These are phyloP conservation scores for Eucalyptus microcorys DNA, from an alignment of 345 rosid species.

Conservation along the genomic window DNA sequence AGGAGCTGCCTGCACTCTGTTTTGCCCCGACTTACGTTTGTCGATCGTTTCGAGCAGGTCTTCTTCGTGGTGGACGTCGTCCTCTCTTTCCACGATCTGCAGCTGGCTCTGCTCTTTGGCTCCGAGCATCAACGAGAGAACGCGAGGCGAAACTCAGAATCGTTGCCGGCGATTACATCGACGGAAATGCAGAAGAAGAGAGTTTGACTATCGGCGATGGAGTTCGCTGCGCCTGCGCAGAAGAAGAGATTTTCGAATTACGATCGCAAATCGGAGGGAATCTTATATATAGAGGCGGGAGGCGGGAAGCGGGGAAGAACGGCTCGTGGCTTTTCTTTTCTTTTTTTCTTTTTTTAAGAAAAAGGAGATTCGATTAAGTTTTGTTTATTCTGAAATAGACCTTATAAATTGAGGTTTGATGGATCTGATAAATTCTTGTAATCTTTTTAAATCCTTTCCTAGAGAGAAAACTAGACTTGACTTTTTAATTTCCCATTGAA, in stretches of 20 bases:
- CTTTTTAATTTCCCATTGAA: too few species aligned
- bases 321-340: too few species aligned
- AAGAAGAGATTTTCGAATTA: neutral
- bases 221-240: neutral
- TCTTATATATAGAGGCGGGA: neutral
- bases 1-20: neutral
- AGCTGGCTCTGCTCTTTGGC: neutral
- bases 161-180: neutral
- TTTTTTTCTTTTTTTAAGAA: too few species aligned
- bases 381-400: too few species aligned
- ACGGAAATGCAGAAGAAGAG: neutral
- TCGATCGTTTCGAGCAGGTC: conserved; percentile 4
- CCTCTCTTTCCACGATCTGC: conserved; percentile 7
- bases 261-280: neutral
- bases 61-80: neutral
- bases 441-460: too few species aligned
- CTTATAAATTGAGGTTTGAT: too few species aligned
- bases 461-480: too few species aligned
- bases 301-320: neutral
- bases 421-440: too few species aligned
- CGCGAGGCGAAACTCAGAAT: neutral
- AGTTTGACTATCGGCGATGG: neutral
- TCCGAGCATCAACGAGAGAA: neutral
- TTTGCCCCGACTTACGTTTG: neutral
- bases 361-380: too few species aligned